These are phyloP conservation scores for Penicillium alfredii DNA, from an alignment of 495 filamentous ascomycete species.

Conservation along the genomic window DNA sequence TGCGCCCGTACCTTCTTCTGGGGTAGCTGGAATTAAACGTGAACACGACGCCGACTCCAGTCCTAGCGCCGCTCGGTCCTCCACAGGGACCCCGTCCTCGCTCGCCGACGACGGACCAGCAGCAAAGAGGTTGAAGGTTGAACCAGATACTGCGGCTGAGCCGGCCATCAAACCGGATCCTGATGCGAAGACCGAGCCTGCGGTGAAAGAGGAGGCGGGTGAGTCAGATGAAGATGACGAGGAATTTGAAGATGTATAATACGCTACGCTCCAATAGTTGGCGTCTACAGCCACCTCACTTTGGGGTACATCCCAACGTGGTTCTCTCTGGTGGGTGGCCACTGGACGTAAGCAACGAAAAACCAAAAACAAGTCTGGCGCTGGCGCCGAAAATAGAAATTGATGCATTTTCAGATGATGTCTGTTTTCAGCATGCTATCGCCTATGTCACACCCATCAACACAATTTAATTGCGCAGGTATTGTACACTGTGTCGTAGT, in stretches of 20 bases:
- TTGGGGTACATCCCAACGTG: too few species aligned
- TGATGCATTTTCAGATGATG: too few species aligned
- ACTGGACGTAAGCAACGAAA: too few species aligned
- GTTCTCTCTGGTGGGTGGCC: too few species aligned
- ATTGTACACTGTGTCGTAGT: too few species aligned
- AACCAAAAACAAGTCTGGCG: too few species aligned
- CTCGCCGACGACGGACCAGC: slow-evolving; percentile 36
- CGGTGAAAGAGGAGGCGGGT: slow-evolving; percentile 31
- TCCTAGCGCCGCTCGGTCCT: slow-evolving; percentile 37
- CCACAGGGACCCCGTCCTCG: slow-evolving; percentile 38
- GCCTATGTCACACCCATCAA: too few species aligned
- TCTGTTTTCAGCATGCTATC: too few species aligned
- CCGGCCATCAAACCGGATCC: slow-evolving; percentile 6
- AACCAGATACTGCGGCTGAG: slow-evolving; percentile 12
- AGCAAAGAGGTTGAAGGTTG: slow-evolving; percentile 41
- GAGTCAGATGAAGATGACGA: slow-evolving; percentile 50
- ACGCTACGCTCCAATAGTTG: background rate
- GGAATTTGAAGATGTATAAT: slow-evolving; percentile 47
- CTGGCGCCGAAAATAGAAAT: too few species aligned
- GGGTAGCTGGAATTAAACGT: slow-evolving; percentile 30
- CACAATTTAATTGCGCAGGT: too few species aligned
- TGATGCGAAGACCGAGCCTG: slow-evolving; percentile 17
- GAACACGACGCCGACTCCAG: slow-evolving; percentile 38
- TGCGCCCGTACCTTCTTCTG: slow-evolving; percentile 18
- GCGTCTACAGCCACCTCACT: too few species aligned